Percentiles rank a stretch among this genome's conserved stretches.
Conservation (phyloP, 139 green algal species). For the Chlamydomonas sp. region DNA sequence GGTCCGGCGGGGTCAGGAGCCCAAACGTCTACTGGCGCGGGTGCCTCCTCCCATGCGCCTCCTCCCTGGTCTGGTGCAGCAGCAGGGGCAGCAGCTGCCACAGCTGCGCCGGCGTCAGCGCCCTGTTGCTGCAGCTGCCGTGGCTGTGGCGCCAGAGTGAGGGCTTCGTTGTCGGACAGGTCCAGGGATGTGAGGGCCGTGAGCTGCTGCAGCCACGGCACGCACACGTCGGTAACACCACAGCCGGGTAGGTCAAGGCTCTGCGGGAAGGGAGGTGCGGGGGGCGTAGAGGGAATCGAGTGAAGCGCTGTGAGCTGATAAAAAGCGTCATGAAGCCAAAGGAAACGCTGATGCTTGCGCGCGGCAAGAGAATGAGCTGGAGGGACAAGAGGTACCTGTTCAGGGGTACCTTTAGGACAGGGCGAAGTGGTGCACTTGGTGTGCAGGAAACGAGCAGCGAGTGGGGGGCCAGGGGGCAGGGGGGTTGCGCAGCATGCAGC, state of each 20-base stretch:
- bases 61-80: not conserved
- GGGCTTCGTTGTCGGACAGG: constrained; percentile 1
- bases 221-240: not conserved
- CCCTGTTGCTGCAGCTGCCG: not conserved
- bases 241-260: constrained; percentile 1
- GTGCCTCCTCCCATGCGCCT: not conserved
- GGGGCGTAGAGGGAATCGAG: not conserved
- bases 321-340: not conserved
- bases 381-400: too few species aligned
- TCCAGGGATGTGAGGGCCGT: constrained; percentile 9
- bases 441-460: too few species aligned
- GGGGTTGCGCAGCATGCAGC: too few species aligned
- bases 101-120: not conserved
- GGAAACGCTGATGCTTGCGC: not conserved
- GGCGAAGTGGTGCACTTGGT: too few species aligned
- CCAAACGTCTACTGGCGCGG: too few species aligned
- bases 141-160: not conserved
- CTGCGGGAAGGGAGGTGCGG: not conserved
- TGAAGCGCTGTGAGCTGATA: not conserved
- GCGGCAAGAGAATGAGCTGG: too few species aligned
- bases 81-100: not conserved
- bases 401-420: too few species aligned
- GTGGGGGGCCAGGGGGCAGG: too few species aligned
- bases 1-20: too few species aligned
- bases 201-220: constrained; percentile 19